Evolutionary conservation across 495 filamentous ascomycete genomes (phyloP).

Genomic region (Penicillium goetzii): DNA sequence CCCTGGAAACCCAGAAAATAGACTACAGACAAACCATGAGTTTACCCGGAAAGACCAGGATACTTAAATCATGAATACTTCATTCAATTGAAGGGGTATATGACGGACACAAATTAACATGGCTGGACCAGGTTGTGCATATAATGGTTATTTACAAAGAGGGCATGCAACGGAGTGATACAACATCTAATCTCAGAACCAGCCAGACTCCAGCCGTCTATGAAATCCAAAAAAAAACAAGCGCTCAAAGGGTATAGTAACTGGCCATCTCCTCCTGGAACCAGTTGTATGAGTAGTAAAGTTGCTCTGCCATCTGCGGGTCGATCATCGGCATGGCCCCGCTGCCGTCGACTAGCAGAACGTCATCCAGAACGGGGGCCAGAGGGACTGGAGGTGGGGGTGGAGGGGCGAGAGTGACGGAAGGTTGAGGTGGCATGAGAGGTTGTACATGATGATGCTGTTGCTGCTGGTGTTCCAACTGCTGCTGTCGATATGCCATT

Average conservation of each 20-base stretch:
- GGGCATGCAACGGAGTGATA: not conserved
- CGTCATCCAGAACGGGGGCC: slow-evolving; percentile 49
- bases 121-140: not conserved
- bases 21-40: not conserved
- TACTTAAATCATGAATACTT: not conserved
- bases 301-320: slow-evolving; percentile 47
- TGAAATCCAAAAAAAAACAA: slow-evolving; percentile 4
- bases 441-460: slow-evolving; percentile 29
- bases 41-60: not conserved
- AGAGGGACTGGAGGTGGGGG: slow-evolving; percentile 45
- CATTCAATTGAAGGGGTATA: not conserved
- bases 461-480: slow-evolving; percentile 30
- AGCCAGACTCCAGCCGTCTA: not conserved
- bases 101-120: not conserved
- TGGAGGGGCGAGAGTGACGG: slow-evolving; percentile 28
- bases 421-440: slow-evolving; percentile 31
- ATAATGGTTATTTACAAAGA: not conserved
- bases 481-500: slow-evolving; percentile 45
- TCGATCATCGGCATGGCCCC: slow-evolving; percentile 44
- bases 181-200: not conserved
- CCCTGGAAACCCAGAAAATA: not conserved
- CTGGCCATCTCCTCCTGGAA: slow-evolving; percentile 52
- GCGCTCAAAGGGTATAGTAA: slow-evolving; percentile 47
- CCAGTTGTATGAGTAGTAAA: slow-evolving; percentile 51
- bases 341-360: slow-evolving; percentile 43